Evolutionary conservation across 177 flowering plant genomes (phyloP).

Genomic region (Vitis hybrid): DNA sequence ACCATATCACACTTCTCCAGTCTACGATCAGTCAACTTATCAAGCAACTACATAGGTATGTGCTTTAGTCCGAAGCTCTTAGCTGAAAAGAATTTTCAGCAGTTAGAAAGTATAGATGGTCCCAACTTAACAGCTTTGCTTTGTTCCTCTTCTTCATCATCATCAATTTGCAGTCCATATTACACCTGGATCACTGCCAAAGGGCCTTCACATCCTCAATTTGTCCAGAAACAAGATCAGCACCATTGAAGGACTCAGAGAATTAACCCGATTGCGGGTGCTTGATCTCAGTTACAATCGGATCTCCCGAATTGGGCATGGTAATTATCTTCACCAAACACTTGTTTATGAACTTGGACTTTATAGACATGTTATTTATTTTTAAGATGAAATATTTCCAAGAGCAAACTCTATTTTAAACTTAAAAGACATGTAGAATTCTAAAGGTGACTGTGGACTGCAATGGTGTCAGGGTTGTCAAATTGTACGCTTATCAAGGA

Average conservation of each 20-base stretch:
- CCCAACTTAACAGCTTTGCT: slow-evolving; percentile 1
- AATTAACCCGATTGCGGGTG: slow-evolving; percentile 66
- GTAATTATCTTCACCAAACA: slow-evolving; percentile 32
- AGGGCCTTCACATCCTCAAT: slow-evolving; percentile 80
- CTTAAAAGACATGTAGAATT: not conserved
- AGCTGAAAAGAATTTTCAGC: not conserved
- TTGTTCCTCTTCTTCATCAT: slow-evolving; percentile 6
- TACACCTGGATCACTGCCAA: slow-evolving; percentile 79
- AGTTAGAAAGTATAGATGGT: not conserved
- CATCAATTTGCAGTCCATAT: slow-evolving; percentile 61
- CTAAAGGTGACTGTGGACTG: not conserved
- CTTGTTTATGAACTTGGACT: not conserved
- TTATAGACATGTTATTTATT: not conserved
- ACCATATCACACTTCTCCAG: slow-evolving; percentile 51
- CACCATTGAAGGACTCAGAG: slow-evolving; percentile 87
- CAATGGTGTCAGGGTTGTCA: slow-evolving; percentile 55
- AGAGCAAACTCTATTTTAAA: not conserved
- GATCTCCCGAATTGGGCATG: slow-evolving; percentile 85
- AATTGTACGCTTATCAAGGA: slow-evolving; percentile 80
- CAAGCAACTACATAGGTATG: slow-evolving; percentile 78
- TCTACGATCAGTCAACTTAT: slow-evolving; percentile 79
- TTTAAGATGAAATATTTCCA: not conserved
- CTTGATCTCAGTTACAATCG: slow-evolving; percentile 92
- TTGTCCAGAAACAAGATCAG: slow-evolving; percentile 86
- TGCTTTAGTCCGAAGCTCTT: not conserved